Evolutionary conservation across 495 filamentous ascomycete genomes (phyloP).

Genomic region (Hyaloscypha variabilis): DNA sequence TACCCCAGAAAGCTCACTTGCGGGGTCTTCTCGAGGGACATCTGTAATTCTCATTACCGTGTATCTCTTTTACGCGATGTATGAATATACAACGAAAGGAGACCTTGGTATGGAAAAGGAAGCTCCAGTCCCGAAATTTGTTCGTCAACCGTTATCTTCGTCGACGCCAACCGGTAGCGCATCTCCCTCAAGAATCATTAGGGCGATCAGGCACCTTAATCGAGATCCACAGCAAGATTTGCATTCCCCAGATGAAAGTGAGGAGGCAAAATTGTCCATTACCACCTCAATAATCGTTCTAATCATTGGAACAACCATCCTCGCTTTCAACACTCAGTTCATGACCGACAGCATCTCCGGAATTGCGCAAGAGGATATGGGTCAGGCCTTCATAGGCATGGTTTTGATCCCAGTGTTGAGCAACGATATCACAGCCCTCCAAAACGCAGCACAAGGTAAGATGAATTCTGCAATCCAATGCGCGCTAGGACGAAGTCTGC

Average conservation of each 20-base stretch:
- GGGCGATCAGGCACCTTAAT: too few species aligned
- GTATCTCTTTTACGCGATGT: slow-evolving; percentile 74
- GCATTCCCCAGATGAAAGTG: too few species aligned
- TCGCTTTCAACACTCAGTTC: slow-evolving; percentile 87
- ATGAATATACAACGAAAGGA: slow-evolving; percentile 77
- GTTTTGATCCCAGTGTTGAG: slow-evolving; percentile 84
- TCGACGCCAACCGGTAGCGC: too few species aligned
- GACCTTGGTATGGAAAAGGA: slow-evolving; percentile 71
- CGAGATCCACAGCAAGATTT: too few species aligned
- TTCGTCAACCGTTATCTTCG: too few species aligned
- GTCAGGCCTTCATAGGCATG: slow-evolving; percentile 75
- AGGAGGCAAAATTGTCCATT: too few species aligned
- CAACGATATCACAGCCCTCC: slow-evolving; percentile 82
- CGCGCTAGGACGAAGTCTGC: slow-evolving; percentile 80
- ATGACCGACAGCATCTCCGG: slow-evolving; percentile 79
- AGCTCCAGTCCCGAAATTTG: slow-evolving; percentile 54
- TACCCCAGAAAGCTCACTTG: slow-evolving; percentile 42
- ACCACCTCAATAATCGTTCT: slow-evolving; percentile 67
- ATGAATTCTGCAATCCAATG: slow-evolving; percentile 88
- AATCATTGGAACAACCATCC: slow-evolving; percentile 67
- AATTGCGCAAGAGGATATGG: slow-evolving; percentile 58
- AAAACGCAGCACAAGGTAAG: slow-evolving; percentile 81
- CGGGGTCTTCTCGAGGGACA: slow-evolving; percentile 63
- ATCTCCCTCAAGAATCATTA: too few species aligned
- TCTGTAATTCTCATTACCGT: slow-evolving; percentile 72